These are phyloP conservation scores for Kockiozyma suomiensis DNA, from an alignment of 805 yeast species.

Conservation along the genomic window DNA sequence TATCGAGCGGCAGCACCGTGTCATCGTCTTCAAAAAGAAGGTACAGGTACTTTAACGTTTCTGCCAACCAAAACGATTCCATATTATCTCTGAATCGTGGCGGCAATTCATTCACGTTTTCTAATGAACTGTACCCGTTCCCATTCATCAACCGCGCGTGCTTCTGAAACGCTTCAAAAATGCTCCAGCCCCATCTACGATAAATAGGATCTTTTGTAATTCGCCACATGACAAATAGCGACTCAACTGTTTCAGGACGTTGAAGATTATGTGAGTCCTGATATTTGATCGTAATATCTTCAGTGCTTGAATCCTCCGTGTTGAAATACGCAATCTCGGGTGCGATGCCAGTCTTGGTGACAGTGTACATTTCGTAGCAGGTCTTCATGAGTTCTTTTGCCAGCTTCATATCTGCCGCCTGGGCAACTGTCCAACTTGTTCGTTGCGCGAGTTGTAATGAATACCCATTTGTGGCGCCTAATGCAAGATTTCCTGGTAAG, in stretches of 20 bases:
- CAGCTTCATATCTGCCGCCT: slow-evolving; percentile 64
- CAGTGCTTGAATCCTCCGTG: slow-evolving; percentile 43
- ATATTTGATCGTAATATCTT: slow-evolving; percentile 70
- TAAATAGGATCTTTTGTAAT: slow-evolving; percentile 72
- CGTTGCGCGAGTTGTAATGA: slow-evolving; percentile 57
- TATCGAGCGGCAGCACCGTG: slow-evolving; percentile 62
- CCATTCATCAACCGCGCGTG: slow-evolving; percentile 52
- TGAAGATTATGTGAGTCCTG: slow-evolving; percentile 82
- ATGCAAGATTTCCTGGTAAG: slow-evolving; percentile 82
- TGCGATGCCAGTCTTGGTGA: slow-evolving; percentile 72
- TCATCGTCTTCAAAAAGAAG: slow-evolving; percentile 73
- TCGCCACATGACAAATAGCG: slow-evolving; percentile 76
- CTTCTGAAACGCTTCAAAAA: slow-evolving; percentile 68
- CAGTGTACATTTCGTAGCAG: slow-evolving; percentile 82
- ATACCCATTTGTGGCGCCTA: slow-evolving; percentile 84
- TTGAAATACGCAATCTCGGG: slow-evolving; percentile 91
- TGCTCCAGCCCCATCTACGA: slow-evolving; percentile 87
- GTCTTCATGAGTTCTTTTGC: slow-evolving; percentile 77
- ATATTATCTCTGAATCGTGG: slow-evolving; percentile 66
- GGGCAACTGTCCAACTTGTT: slow-evolving; percentile 56
- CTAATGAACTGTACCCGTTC: slow-evolving; percentile 63
- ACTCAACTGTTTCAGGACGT: slow-evolving; percentile 92
- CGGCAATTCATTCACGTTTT: slow-evolving; percentile 62
- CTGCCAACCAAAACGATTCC: slow-evolving; percentile 91
- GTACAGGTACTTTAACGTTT: slow-evolving; percentile 84